Evolutionary conservation across 148 eudicot genomes (phyloP), one percentile per base, ranked within the genome.

Genomic region (Oxyria digyna): DNA sequence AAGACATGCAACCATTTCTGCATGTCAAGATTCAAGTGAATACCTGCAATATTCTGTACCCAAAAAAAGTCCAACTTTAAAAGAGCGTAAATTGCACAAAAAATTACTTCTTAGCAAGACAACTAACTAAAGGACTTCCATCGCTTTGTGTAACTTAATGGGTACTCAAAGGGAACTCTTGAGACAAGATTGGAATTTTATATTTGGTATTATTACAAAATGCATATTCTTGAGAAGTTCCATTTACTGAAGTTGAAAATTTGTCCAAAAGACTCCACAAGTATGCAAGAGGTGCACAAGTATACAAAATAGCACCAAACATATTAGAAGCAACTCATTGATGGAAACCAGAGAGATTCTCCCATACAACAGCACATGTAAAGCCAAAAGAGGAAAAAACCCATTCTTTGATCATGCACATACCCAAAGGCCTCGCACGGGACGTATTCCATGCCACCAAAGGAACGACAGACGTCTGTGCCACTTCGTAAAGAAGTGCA

Each of bases 1-100:
- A 87, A 81, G 74, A 92, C 76, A 43, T 41, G 89, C 26, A 89
- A 79, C 91, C 96, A 92, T 78, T 87, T 85, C 15, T 86, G 93
- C 75, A 85, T 71, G 70, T 92, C 98, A 79, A 92, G 87, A 77
- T 89, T 84, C 81, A 92, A 62, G 78, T 86, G 86, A 70, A 89
- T 83, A 42, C 98, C 98, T 77, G 96, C 81, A 86, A 92, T 81
- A 67, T 86, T 81, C 98, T 92, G 87, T 79, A 85, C 62, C 73
- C 67, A 55, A 69, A n/a, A n/a, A n/a, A 76, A 69, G 69, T 74
- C 70, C 69, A 76, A 62, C 50, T 74, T 73, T 72, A 73, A 18
- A 68, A 74, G 62, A 17, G 41, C 26, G 33, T 17, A 46, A 46
- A 31, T 18, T 24, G 33, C 18, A 37, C 1, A 37, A 35, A 59